Evolutionary conservation across 192 early-diverging fungal species (phyloP), one percentile per base, ranked within the genome.

Genomic region (Podila epigama): DNA sequence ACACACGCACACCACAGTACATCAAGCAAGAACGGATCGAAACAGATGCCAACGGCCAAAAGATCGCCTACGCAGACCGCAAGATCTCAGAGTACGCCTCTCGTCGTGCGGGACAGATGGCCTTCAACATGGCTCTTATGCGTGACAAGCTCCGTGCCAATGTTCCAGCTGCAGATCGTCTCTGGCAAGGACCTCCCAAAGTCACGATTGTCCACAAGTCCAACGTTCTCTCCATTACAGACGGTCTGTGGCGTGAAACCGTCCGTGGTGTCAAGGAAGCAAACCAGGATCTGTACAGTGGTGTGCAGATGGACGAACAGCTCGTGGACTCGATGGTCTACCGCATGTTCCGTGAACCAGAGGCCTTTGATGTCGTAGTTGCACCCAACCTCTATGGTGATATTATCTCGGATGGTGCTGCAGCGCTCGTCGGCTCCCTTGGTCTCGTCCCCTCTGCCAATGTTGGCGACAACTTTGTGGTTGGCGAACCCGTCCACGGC

Each of bases 301-400:
- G 75, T 37, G 89, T 97, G 0, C 86, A 94, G 40, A 84, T 96
- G 79, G 94, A 99, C 66, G 97, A 99, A 83, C 97, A 99, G 82
- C 86, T 99, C 72, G 96, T 99, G 4, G 97, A 99, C 66, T 99
- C 97, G 25, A 99, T 99, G 97, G 97, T 99, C 69, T 94, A 98
- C 80, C 94, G 97, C 68, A 89, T 99, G 89, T 99, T 97, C 91
- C 92, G 96, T 64, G 97, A 97, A 75, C 96, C 97, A 51, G 87
- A 98, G 39, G 88, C 87, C 10, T 97, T 97, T 84, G 97, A 99
- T 82, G 97, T 99, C 8, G 92, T 91, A 3, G 97, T 99, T 32
- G 96, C 96, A 3, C 97, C 97, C 63, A 99, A 99, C 86, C 80
- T 99, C 70, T 99, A 97, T 69, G 97, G 97, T 48, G 97, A 99